Evolutionary conservation across 129 eudicot species (phyloP), one percentile per base, ranked within the genome.

Genomic region (Logfia minima): DNA sequence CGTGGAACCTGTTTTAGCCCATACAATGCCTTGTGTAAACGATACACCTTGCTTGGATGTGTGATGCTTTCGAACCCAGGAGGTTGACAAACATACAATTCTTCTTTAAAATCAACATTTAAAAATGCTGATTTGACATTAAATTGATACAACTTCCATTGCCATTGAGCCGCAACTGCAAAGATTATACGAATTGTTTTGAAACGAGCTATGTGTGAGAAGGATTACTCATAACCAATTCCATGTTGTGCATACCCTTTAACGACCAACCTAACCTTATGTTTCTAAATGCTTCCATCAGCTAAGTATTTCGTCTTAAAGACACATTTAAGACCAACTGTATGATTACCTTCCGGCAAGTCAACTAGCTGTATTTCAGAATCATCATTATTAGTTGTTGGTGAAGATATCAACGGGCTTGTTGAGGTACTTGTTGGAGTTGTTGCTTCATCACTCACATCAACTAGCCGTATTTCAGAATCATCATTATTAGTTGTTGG

Each of bases 191-290:
- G 48, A n/a, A 78, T 16, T 4, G 35, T 70, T 16, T 70, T 63
- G 37, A 55, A 70, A 21, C 76, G 6, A 19, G 70, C 82, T 5
- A 69, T 13, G 13, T 71, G 70, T 4, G 77, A 37, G 22, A 79
- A 79, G 0, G 65, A 62, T 4, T 79, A 62, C 18, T 71, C 77
- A 32, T 56, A 79, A 26, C 45, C 72, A 6, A 79, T 34, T 45
- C 74, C 72, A 2, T 60, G 19, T 64, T 80, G 79, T 66, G 79
- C 17, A 21, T 62, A 73, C 0, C 79, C 83, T 22, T 51, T 72
- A 0, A 35, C 79, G 2, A 80, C 79, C 16, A 72, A 26, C 22
- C 83, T 48, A 5, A 31, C 83, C 32, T 80, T 80, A 37, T 53
- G 45, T 24, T 73, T 80, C 8, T 72, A 22, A 48, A 80, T 39